phyloP scores from a whole-genome alignment of 106 monocot genomes.

The Dactylorhiza incarnata region DNA sequence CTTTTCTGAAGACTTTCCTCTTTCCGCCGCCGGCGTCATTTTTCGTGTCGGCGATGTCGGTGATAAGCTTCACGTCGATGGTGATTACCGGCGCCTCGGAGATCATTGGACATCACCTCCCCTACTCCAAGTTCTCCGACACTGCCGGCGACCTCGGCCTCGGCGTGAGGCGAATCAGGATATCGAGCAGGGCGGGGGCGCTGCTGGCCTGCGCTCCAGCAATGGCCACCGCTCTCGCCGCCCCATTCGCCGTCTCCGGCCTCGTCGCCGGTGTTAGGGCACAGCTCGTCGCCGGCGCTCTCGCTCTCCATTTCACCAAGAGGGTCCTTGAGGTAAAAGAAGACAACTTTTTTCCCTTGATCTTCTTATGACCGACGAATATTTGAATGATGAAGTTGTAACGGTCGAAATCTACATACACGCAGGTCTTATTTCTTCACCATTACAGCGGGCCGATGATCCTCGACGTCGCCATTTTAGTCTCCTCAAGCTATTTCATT shows the following conservation, averaged over 20 bases:
- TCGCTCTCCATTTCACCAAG: slow-evolving; percentile 35
- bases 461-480: slow-evolving; percentile 20
- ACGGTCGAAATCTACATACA: not conserved
- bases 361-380: not conserved
- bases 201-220: slow-evolving; percentile 20
- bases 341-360: not conserved
- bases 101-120: slow-evolving; percentile 12
- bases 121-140: slow-evolving; percentile 42
- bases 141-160: not conserved
- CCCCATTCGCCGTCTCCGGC: slow-evolving; percentile 16
- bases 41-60: slow-evolving; percentile 23
- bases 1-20: not conserved
- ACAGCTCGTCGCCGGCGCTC: slow-evolving; percentile 9
- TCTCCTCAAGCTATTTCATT: slow-evolving; percentile 42
- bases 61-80: slow-evolving; percentile 7
- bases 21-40: slow-evolving; percentile 28
- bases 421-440: slow-evolving; percentile 71
- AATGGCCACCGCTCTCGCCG: slow-evolving; percentile 3
- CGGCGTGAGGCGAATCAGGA: not conserved
- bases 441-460: slow-evolving; percentile 47
- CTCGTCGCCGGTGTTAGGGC: not conserved
- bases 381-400: not conserved
- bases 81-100: slow-evolving; percentile 17
- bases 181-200: slow-evolving; percentile 31
- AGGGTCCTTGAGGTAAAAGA: slow-evolving; percentile 37